Evolutionary conservation across 2,329 filamentous ascomycete genomes (phyloP).

Genomic region (Fusarium incarnatum): DNA sequence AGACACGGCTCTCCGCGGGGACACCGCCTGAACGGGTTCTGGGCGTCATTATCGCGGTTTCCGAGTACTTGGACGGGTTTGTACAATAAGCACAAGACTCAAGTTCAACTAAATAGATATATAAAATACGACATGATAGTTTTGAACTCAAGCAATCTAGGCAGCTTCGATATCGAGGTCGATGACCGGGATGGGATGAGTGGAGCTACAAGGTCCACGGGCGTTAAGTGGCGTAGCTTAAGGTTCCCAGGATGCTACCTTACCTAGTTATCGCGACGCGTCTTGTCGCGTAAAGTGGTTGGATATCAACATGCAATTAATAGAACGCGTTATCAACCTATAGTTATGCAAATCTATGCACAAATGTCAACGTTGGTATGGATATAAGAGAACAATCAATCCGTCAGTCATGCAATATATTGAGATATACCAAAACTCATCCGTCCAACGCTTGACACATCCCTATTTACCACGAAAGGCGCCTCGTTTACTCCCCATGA

Average conservation of each 20-base stretch:
- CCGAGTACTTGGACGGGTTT: neutral
- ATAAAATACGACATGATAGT: constrained; percentile 18
- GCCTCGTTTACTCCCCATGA: constrained; percentile 24
- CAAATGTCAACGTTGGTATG: neutral
- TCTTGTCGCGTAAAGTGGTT: constrained; percentile 43
- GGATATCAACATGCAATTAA: constrained; percentile 1
- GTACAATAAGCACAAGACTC: neutral
- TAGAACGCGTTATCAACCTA: neutral
- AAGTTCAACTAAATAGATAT: neutral
- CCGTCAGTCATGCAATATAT: constrained; percentile 7
- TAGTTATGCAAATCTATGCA: neutral
- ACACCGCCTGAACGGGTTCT: constrained; percentile 54
- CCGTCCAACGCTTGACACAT: constrained; percentile 15
- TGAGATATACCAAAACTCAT: constrained; percentile 25
- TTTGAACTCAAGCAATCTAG: neutral
- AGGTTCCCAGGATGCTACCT: neutral
- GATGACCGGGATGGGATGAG: constrained; percentile 16
- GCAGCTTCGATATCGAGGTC: constrained; percentile 19
- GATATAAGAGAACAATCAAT: neutral
- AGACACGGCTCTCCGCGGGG: constrained; percentile 53
- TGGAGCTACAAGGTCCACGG: constrained; percentile 31
- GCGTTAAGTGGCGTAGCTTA: constrained; percentile 37
- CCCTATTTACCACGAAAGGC: constrained; percentile 24
- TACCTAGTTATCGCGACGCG: constrained; percentile 30
- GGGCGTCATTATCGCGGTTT: constrained; percentile 49